Base-by-base conservation (phyloP, 2,329 filamentous ascomycete species). In the Scedosporium apiospermum region DNA sequence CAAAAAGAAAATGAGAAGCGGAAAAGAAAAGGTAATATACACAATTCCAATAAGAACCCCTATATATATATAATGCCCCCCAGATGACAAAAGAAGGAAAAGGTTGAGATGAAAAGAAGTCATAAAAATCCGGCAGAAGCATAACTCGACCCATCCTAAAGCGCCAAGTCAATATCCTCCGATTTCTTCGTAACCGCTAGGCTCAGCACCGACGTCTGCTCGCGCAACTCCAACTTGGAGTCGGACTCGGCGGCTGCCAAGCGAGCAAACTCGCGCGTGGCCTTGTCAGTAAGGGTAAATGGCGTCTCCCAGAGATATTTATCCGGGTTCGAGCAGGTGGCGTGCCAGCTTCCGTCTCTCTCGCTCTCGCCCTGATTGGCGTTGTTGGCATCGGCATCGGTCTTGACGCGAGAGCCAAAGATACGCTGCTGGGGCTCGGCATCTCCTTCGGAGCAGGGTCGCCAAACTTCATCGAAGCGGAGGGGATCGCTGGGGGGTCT, bases 271-370 rank as follows among this genome's bases (percentile, higher is more conserved):
- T 38, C 49, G 30, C 30, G 51, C 34, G 49, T 57, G 46, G 27
- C 60, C 49, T 49, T 61, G 42, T 49, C 49, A 41, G 68, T 68
- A 5, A 84, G 70, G 0, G 74, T 79, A 51, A 82, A 83, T 0
- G 75, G 72, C 58, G 81, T 80, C 69, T 78, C 80, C 68, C 83
- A 85, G 2, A 86, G 71, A 64, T 82, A 79, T 12, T 78, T 72
- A 14, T 78, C 71, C 1, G 78, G 78, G 3, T 27, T 18, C 4
- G 60, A 16, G 60, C 60, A 61, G 9, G 46, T 21, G 9, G n/a
- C 23, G 27, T 34, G 12, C 58, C 44, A 51, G 23, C 34, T 38
- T 14, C 34, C 34, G 10, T 38, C 34, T 3, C 34, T 38, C 10
- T 38, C 34, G 34, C 34, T 38, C 34, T 38, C 34, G 3, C 34